A percentile compares a stretch with the other conserved stretches of the same genome.
Evolutionary conservation across 1,284 basidiomycete genomes (phyloP).

Genomic region (Ustilago crameri): DNA sequence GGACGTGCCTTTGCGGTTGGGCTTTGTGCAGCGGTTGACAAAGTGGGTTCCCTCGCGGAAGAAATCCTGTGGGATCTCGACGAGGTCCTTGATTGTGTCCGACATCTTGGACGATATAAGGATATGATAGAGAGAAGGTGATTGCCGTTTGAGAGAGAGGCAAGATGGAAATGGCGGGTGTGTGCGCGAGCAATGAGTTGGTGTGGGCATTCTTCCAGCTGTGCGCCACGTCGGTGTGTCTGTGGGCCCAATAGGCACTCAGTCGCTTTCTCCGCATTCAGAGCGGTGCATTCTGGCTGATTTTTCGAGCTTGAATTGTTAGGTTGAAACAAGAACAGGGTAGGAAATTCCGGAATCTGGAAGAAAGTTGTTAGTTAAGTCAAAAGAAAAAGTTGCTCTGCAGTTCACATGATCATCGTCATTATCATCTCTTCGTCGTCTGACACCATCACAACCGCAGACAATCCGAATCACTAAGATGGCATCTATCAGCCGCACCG

Average conservation of each 20-base stretch:
- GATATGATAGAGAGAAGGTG: neutral
- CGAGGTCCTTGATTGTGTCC: constrained; percentile 88
- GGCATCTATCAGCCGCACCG: constrained; percentile 22
- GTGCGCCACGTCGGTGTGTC: neutral
- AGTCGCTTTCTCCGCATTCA: constrained; percentile 4
- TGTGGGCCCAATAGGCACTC: neutral
- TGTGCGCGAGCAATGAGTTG: no score
- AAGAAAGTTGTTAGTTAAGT: no score
- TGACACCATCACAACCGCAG: neutral
- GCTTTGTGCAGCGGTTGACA: constrained; percentile 96
- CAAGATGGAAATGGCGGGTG: neutral
- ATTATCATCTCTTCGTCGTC: neutral
- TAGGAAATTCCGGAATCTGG: no score
- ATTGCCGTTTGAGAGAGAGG: neutral
- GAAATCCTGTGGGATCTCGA: constrained; percentile 91
- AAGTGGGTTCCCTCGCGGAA: constrained; percentile 94
- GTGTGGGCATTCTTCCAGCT: no score
- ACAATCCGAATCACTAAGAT: constrained; percentile 5
- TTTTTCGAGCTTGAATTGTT: neutral
- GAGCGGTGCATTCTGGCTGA: neutral
- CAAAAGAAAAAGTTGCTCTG: no score
- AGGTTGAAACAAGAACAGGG: neutral
- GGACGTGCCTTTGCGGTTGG: constrained; percentile 84
- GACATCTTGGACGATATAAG: no score
- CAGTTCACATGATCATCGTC: no score